These are phyloP conservation scores for Mycena rosella DNA, from an alignment of 768 basidiomycete species.

Conservation along the genomic window DNA sequence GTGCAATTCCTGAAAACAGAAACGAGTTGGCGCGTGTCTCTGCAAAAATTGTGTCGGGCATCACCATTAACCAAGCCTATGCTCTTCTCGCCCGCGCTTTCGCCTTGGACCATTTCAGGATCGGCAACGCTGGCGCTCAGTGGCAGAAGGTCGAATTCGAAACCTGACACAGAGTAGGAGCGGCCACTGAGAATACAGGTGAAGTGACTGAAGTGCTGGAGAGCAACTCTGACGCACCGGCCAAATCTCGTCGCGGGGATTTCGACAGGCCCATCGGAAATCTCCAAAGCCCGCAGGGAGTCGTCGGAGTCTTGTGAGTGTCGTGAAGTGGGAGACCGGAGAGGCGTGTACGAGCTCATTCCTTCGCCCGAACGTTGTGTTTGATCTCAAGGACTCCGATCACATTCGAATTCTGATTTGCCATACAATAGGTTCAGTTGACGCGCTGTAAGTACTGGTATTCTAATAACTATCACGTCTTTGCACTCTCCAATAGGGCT, in stretches of 20 bases:
- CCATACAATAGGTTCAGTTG: too few species aligned
- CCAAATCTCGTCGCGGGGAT: slow-evolving; percentile 47
- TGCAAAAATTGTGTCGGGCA: slow-evolving; percentile 36
- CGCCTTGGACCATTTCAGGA: slow-evolving; percentile 62
- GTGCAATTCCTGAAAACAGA: slow-evolving; percentile 74
- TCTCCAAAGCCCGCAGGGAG: slow-evolving; percentile 84
- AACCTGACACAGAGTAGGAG: slow-evolving; percentile 79
- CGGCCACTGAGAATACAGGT: slow-evolving; percentile 52
- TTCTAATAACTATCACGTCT: slow-evolving; percentile 1
- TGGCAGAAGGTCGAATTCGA: slow-evolving; percentile 87
- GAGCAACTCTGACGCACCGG: slow-evolving; percentile 47
- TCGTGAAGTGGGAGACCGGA: slow-evolving; percentile 60
- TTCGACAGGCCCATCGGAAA: slow-evolving; percentile 70
- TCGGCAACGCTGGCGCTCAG: slow-evolving; percentile 84
- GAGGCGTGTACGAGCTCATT: slow-evolving; percentile 60
- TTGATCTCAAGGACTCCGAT: background rate
- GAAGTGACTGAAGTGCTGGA: background rate
- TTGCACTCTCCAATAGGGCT: slow-evolving; percentile 64
- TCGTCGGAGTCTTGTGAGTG: slow-evolving; percentile 74
- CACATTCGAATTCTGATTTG: too few species aligned
- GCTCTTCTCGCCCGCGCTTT: slow-evolving; percentile 70
- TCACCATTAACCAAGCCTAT: slow-evolving; percentile 83
- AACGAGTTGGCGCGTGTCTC: slow-evolving; percentile 2
- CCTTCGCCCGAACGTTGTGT: slow-evolving; percentile 48
- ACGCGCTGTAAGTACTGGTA: too few species aligned